Evolutionary conservation across 139 green algal species (phyloP).

Genomic region (Volvox africanus): DNA sequence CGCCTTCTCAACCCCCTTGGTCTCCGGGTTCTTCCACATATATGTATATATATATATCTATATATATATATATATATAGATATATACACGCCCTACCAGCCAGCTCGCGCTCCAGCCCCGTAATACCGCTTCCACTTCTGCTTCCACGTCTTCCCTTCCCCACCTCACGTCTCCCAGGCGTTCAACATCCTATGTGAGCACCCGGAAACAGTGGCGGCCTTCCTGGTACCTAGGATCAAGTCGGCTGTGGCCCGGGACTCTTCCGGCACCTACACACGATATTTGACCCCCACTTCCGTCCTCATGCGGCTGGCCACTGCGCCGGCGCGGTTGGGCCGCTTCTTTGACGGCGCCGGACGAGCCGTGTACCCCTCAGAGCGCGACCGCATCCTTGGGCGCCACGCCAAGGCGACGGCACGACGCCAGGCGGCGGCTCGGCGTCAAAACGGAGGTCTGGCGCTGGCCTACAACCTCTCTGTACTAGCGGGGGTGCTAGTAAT

Average conservation of each 20-base stretch:
- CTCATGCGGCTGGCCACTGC: slow-evolving; percentile 71
- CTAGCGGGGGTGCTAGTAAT: slow-evolving; percentile 51
- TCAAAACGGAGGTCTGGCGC: slow-evolving; percentile 56
- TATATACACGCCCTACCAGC: too few relatives aligned
- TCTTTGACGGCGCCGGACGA: slow-evolving; percentile 76
- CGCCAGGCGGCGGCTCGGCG: slow-evolving; percentile 56
- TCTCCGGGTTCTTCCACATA: too few relatives aligned
- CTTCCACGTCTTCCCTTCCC: too few relatives aligned
- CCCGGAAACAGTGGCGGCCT: slow-evolving; percentile 87
- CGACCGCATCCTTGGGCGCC: slow-evolving; percentile 72
- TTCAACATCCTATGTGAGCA: slow-evolving; percentile 96
- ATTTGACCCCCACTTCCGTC: slow-evolving; percentile 77
- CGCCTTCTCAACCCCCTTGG: too few relatives aligned
- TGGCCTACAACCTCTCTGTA: slow-evolving; percentile 75
- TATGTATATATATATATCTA: too few relatives aligned
- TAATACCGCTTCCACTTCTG: too few relatives aligned
- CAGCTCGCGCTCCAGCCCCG: too few relatives aligned
- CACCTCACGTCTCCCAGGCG: slow-evolving; percentile 53
- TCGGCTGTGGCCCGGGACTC: slow-evolving; percentile 63
- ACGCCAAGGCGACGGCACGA: slow-evolving; percentile 64
- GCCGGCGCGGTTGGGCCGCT: slow-evolving; percentile 71
- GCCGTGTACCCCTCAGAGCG: slow-evolving; percentile 69
- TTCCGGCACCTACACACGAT: slow-evolving; percentile 67
- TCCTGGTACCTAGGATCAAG: slow-evolving; percentile 83
- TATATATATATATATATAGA: too few relatives aligned